Evolutionary conservation across 2,329 filamentous ascomycete genomes (phyloP).

Genomic region (Sarocladium kiliense): DNA sequence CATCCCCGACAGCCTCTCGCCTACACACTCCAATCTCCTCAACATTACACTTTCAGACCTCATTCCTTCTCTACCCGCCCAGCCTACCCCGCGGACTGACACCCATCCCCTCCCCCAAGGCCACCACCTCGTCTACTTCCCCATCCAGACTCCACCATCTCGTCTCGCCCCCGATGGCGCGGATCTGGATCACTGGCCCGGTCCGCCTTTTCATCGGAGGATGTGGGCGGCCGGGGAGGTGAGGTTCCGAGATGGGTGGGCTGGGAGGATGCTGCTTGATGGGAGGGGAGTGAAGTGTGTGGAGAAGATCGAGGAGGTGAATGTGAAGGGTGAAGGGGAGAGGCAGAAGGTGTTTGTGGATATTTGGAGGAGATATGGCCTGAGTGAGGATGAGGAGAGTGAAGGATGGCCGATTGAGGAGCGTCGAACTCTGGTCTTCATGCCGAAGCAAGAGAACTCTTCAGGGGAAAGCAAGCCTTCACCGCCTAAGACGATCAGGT

Average conservation of each 20-base stretch:
- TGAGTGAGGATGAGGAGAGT: conserved; percentile 15
- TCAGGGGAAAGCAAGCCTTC: conserved; percentile 10
- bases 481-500: conserved; percentile 19
- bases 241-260: conserved; percentile 37
- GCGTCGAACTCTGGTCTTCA: conserved; percentile 47
- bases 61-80: conserved; percentile 26
- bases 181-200: conserved; percentile 73
- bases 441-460: conserved; percentile 32
- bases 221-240: conserved; percentile 87
- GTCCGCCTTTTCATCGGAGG: conserved; percentile 61
- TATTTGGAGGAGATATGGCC: conserved; percentile 40
- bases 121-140: conserved; percentile 86
- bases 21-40: conserved; percentile 61
- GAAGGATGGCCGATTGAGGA: conserved; percentile 23
- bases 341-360: conserved; percentile 44
- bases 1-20: conserved; percentile 43
- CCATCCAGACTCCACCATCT: conserved; percentile 57
- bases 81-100: conserved; percentile 12
- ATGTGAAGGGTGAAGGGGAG: conserved; percentile 28
- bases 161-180: conserved; percentile 76
- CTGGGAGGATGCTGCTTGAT: conserved; percentile 29
- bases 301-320: conserved; percentile 39
- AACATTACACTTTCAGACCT: conserved; percentile 55
- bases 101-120: conserved; percentile 50
- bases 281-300: conserved; percentile 35